phyloP scores from a whole-genome alignment of 306 rosid species.

The Delonix regia region DNA sequence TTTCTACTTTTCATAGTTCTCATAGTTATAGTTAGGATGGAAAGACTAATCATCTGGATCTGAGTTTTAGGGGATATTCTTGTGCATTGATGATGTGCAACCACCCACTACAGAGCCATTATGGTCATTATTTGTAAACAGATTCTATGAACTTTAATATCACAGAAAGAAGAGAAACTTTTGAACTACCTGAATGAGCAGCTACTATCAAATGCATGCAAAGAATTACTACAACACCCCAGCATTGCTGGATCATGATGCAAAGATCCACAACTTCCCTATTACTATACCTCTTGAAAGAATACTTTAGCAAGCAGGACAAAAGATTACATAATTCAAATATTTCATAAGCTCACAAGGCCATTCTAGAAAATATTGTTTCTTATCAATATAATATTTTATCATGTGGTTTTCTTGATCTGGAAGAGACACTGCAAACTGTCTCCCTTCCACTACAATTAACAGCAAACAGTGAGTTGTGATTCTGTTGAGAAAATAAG shows the following conservation, averaged over 20 bases:
- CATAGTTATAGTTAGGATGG: neutral
- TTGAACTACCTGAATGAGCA: constrained; percentile 48
- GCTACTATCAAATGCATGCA: constrained; percentile 47
- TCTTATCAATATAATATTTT: neutral
- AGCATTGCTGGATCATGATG: constrained; percentile 53
- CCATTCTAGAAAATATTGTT: neutral
- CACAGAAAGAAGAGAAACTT: neutral
- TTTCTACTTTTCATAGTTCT: neutral
- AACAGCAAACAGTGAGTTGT: no score
- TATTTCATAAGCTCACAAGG: neutral
- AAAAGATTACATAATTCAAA: neutral
- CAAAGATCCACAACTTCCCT: neutral
- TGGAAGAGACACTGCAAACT: neutral
- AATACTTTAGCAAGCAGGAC: neutral
- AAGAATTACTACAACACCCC: constrained; percentile 54
- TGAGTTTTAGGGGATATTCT: no score
- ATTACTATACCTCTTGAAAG: neutral
- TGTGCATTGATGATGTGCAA: neutral
- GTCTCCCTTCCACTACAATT: neutral
- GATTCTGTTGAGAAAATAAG: neutral
- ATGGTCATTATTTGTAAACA: neutral
- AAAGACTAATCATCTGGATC: no score
- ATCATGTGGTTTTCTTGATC: neutral
- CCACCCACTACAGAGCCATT: neutral
- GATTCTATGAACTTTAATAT: neutral